Base-by-base conservation (phyloP, 176 grass and related monocot species). In the Bonia amplexicaulis region DNA sequence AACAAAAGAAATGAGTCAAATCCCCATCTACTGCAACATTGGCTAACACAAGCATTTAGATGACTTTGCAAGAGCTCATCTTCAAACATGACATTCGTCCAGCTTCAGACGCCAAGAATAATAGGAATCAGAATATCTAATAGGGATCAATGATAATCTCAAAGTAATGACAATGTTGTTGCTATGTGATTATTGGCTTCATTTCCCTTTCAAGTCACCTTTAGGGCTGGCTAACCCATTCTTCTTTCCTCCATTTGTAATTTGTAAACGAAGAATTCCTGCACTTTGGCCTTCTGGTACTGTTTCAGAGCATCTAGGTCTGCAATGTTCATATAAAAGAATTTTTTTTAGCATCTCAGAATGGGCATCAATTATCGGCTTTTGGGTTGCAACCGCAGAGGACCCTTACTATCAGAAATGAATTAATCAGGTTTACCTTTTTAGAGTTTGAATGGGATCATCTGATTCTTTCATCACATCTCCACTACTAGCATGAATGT, bases 301-400 rank as follows among this genome's bases (percentile, higher is more conserved):
- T 74, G 73, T 73, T 71, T 81, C 81, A 42, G 81, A 86, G 52
- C 74, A 85, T 88, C 77, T 90, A 79, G 84, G 87, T 63, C 85
- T 88, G 74, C 83, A 83, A 73, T 81, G 69, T 85, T 85, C 44
- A 87, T 9, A 35, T 42, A 67, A 62, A 61, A 55, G 15, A 46
- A 27, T 19, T 37, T 45, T 84, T 25, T 27, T 89, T 69, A 66
- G 7, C 54, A 87, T 77, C 53, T 65, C 52, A 33, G 64, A 19
- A 63, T 12, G 17, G n/a, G 57, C 62, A 70, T 27, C 40, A 48
- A 80, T 83, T 35, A 67, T 64, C 45, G 8, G 64, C 29, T 78
- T 88, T 60, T 58, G 5, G 46, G 12, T 59, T 66, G 23, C 33
- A 54, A 79, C 27, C 33, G 15, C 65, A 70, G 45, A 46, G 29